phyloP scores from a whole-genome alignment of 2,329 filamentous ascomycete genomes.

The Diaporthe citrichinensis region DNA sequence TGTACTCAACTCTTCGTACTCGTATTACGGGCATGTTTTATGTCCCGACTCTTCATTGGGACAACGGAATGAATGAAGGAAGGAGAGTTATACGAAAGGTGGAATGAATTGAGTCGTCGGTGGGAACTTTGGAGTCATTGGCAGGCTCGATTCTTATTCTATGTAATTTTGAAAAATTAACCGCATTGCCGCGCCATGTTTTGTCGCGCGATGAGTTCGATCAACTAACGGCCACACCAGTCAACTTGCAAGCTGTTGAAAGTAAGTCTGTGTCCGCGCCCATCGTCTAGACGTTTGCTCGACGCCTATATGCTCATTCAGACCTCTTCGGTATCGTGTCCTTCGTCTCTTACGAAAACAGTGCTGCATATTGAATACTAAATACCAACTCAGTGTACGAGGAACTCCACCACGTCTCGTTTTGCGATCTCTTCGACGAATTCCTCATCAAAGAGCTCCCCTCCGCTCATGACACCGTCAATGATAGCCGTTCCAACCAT shows the following conservation, averaged over 20 bases:
- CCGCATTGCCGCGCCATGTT: not conserved
- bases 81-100: not conserved
- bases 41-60: not conserved
- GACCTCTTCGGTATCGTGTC: no score
- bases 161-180: not conserved
- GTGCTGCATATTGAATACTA: not conserved
- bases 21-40: not conserved
- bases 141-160: not conserved
- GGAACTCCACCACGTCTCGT: not conserved
- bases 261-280: not conserved
- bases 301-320: no score
- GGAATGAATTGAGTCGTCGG: not conserved
- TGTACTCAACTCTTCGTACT: not conserved
- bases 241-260: not conserved
- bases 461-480: not conserved
- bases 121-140: not conserved
- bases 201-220: not conserved
- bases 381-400: slow-evolving; percentile 52
- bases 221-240: not conserved
- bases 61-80: not conserved
- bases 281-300: no score
- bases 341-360: no score
- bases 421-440: not conserved
- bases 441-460: slow-evolving; percentile 20
- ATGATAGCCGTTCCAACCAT: slow-evolving; percentile 33